These are phyloP conservation scores for Xylaria sp. DNA, from an alignment of 2,329 filamentous ascomycete species.

Conservation along the genomic window DNA sequence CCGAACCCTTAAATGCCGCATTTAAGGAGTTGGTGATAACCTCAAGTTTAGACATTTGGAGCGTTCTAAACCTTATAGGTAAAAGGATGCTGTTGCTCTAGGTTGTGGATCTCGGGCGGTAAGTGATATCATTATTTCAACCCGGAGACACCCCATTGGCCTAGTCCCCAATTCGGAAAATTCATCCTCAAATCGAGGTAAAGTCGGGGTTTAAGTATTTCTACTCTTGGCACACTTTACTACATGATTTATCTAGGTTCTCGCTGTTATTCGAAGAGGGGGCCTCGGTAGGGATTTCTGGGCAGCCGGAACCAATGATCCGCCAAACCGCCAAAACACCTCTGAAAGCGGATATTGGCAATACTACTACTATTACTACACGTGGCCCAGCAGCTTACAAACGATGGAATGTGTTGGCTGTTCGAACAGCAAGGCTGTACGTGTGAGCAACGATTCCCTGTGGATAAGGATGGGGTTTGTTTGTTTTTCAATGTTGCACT, in stretches of 20 bases:
- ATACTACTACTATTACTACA: constrained; percentile 11
- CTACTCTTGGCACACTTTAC: constrained; percentile 14
- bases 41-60: constrained; percentile 35
- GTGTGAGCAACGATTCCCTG: constrained; percentile 3
- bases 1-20: constrained; percentile 15
- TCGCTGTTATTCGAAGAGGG: constrained; percentile 9
- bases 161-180: not conserved
- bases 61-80: not conserved
- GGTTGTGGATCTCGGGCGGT: constrained; percentile 32
- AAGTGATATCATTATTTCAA: constrained; percentile 12
- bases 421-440: constrained; percentile 9
- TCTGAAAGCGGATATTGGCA: constrained; percentile 20
- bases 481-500: not conserved
- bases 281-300: constrained; percentile 8
- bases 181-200: constrained; percentile 12
- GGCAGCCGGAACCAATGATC: constrained; percentile 23
- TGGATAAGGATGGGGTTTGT: constrained; percentile 8
- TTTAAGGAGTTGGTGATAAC: constrained; percentile 31
- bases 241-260: constrained; percentile 19
- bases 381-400: constrained; percentile 17
- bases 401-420: constrained; percentile 17
- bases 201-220: constrained; percentile 6
- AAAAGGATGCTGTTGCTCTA: constrained; percentile 19
- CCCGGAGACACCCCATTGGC: constrained; percentile 2
- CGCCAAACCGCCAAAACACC: constrained; percentile 22